phyloP scores from a whole-genome alignment of 2,329 filamentous ascomycete genomes.

The Botrytis squamosa region DNA sequence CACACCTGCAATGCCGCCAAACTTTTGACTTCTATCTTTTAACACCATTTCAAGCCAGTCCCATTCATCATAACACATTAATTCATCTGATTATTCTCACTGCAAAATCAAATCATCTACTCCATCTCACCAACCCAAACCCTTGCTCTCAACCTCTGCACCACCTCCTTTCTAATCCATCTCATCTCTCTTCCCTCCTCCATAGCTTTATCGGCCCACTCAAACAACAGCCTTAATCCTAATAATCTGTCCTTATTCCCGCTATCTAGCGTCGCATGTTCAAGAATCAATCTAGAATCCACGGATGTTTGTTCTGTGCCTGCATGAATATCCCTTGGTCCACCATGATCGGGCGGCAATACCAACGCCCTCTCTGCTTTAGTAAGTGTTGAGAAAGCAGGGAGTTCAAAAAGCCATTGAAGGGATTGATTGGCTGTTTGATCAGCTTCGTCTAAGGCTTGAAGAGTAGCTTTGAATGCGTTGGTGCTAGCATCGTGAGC shows the following conservation, averaged over 20 bases:
- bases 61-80: constrained; percentile 19
- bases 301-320: constrained; percentile 59
- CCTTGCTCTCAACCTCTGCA: constrained; percentile 53
- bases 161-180: constrained; percentile 57
- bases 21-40: background rate
- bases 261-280: constrained; percentile 47
- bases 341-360: constrained; percentile 46
- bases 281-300: constrained; percentile 59
- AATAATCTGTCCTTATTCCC: constrained; percentile 56
- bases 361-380: constrained; percentile 57
- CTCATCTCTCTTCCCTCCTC: constrained; percentile 44
- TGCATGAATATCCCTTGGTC: constrained; percentile 45
- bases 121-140: constrained; percentile 45
- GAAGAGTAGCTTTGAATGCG: constrained; percentile 61
- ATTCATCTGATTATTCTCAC: background rate
- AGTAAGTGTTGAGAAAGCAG: constrained; percentile 53
- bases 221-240: constrained; percentile 63
- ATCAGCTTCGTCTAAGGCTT: constrained; percentile 60
- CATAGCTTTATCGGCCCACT: constrained; percentile 58
- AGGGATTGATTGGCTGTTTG: constrained; percentile 50
- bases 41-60: background rate
- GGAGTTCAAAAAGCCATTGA: constrained; percentile 62
- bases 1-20: background rate
- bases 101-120: background rate
- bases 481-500: constrained; percentile 54